Conservation (phyloP, 2,329 filamentous ascomycete species). For the Coniochaeta pulveracea region DNA sequence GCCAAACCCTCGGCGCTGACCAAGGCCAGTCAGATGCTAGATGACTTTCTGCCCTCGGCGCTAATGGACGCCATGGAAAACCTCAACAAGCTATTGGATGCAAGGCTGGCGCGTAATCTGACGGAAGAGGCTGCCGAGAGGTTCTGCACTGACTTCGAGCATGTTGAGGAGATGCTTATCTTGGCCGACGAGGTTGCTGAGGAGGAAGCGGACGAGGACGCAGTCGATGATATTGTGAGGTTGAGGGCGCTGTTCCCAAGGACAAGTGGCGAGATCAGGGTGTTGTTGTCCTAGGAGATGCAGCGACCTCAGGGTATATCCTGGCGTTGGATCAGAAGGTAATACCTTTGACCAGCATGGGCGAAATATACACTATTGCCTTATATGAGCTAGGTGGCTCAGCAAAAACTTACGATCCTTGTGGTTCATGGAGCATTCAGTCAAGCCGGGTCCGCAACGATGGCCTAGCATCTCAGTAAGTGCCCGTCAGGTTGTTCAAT, state of each 20-base stretch:
- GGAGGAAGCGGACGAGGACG: constrained; percentile 9
- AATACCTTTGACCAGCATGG: too few species aligned
- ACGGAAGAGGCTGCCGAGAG: constrained; percentile 72
- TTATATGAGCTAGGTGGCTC: too few species aligned
- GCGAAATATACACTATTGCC: too few species aligned
- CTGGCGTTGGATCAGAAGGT: too few species aligned
- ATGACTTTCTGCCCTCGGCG: constrained; percentile 86
- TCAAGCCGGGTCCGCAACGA: too few species aligned
- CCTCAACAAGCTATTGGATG: constrained; percentile 61
- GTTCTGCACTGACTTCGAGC: constrained; percentile 78
- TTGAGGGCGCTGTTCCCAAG: constrained; percentile 41
- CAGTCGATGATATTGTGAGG: constrained; percentile 15
- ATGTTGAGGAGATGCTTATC: constrained; percentile 38
- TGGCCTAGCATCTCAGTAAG: too few species aligned
- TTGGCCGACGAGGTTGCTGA: constrained; percentile 26
- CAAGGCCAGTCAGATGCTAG: constrained; percentile 62
- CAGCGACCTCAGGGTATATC: too few species aligned
- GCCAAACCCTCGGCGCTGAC: constrained; percentile 52
- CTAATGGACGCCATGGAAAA: constrained; percentile 86
- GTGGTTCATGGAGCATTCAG: too few species aligned
- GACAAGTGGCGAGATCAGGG: constrained; percentile 48
- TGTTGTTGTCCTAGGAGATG: constrained; percentile 43
- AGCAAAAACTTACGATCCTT: too few species aligned
- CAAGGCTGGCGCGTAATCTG: constrained; percentile 59
- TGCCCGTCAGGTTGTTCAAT: too few species aligned